These are phyloP conservation scores for Epichloe typhina DNA, from an alignment of 2,329 filamentous ascomycete species.

Conservation along the genomic window DNA sequence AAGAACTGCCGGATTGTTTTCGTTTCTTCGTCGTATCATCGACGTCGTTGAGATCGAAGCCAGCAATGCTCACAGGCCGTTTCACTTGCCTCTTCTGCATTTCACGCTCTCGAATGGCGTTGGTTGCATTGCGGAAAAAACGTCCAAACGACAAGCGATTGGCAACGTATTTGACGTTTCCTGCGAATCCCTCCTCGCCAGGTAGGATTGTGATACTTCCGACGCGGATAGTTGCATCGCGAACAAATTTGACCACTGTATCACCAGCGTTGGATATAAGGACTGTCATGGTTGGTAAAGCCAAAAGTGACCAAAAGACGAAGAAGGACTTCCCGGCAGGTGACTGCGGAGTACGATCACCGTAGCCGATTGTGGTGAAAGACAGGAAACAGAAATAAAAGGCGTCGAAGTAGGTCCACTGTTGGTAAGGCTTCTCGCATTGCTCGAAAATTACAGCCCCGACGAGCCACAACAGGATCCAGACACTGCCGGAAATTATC, in stretches of 20 bases:
- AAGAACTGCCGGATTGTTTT: neutral
- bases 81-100: neutral
- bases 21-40: neutral
- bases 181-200: slow-evolving; percentile 35
- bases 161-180: slow-evolving; percentile 31
- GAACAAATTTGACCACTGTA: slow-evolving; percentile 56
- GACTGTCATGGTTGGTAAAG: slow-evolving; percentile 78
- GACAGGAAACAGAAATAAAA: slow-evolving; percentile 81
- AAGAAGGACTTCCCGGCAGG: slow-evolving; percentile 76
- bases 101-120: slow-evolving; percentile 2
- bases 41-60: slow-evolving; percentile 3
- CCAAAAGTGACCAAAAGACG: slow-evolving; percentile 82
- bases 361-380: slow-evolving; percentile 78
- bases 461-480: slow-evolving; percentile 64
- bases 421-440: slow-evolving; percentile 38
- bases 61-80: neutral
- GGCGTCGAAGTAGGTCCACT: slow-evolving; percentile 64
- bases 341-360: slow-evolving; percentile 61
- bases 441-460: slow-evolving; percentile 62
- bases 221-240: slow-evolving; percentile 40
- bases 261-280: slow-evolving; percentile 74
- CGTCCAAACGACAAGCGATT: slow-evolving; percentile 29
- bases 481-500: slow-evolving; percentile 51
- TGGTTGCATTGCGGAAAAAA: slow-evolving; percentile 19
- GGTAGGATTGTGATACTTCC: slow-evolving; percentile 50